These are phyloP conservation scores for Trifolium fragiferum DNA, from an alignment of 306 rosid genomes.

Conservation along the genomic window DNA sequence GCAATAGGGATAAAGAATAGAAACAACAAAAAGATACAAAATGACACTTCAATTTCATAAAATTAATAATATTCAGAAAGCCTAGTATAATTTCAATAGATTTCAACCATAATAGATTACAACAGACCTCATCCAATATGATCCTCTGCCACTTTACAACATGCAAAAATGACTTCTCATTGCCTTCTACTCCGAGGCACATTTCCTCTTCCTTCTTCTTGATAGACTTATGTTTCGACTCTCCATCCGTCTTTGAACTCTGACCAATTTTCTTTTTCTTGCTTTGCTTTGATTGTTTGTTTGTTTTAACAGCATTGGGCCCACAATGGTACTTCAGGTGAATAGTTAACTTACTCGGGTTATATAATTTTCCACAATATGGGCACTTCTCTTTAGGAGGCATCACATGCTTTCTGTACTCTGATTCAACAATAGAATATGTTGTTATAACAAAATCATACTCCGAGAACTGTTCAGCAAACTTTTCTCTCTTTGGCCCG, in stretches of 20 bases:
- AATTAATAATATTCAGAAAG: background rate
- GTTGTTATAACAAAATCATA: constrained; percentile 92
- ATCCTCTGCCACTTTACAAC: constrained; percentile 82
- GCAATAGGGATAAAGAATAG: constrained; percentile 2
- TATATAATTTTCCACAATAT: constrained; percentile 58
- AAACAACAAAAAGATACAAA: constrained; percentile 11
- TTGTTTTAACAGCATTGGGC: constrained; percentile 70
- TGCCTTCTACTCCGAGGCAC: background rate
- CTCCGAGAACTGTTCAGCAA: constrained; percentile 49
- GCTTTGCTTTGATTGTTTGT: constrained; percentile 79
- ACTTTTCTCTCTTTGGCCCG: constrained; percentile 75
- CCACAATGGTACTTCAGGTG: constrained; percentile 81
- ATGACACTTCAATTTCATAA: background rate
- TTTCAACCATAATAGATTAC: constrained; percentile 17
- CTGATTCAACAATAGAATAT: constrained; percentile 79
- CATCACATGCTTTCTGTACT: constrained; percentile 81
- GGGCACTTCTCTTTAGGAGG: constrained; percentile 78
- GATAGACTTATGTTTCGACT: background rate
- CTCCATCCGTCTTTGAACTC: constrained; percentile 5
- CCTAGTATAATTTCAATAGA: constrained; percentile 1
- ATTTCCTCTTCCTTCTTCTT: constrained; percentile 6
- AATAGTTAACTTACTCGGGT: constrained; percentile 37
- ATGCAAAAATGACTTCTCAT: constrained; percentile 64
- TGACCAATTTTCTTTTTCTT: constrained; percentile 54
- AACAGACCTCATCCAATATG: constrained; percentile 88